Evolutionary conservation across 2,329 filamentous ascomycete species (phyloP).

Genomic region (Helotiales sp.): DNA sequence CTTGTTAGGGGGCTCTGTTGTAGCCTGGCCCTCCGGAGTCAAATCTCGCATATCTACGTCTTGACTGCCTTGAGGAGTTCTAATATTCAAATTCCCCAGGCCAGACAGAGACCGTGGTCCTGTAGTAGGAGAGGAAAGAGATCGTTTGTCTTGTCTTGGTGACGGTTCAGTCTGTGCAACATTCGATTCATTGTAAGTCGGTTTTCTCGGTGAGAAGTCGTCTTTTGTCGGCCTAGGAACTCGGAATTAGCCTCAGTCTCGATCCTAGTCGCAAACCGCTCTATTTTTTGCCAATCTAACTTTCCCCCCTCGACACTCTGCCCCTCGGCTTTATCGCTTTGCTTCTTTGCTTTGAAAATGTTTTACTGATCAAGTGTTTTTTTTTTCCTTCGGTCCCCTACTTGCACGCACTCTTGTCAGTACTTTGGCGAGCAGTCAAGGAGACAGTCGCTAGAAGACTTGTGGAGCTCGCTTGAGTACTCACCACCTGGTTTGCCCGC

Average conservation of each 20-base stretch:
- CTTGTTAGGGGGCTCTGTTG: slow-evolving; percentile 34
- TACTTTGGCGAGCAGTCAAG: no score
- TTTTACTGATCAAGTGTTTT: no score
- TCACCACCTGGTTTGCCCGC: no score
- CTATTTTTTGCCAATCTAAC: no score
- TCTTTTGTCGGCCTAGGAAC: slow-evolving; percentile 28
- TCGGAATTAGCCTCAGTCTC: slow-evolving; percentile 25
- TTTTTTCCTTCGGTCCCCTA: no score
- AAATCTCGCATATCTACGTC: slow-evolving; percentile 34
- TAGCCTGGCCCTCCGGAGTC: slow-evolving; percentile 25
- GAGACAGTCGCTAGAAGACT: no score
- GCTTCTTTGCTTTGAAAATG: no score
- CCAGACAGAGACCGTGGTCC: slow-evolving; percentile 28
- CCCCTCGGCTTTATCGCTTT: no score
- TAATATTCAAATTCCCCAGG: slow-evolving; percentile 33
- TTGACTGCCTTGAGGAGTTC: slow-evolving; percentile 19
- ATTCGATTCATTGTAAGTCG: slow-evolving; percentile 25
- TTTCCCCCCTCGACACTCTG: no score
- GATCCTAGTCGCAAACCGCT: no score
- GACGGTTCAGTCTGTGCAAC: slow-evolving; percentile 22
- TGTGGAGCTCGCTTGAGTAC: no score
- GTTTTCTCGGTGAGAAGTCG: slow-evolving; percentile 22
- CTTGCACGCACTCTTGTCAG: no score
- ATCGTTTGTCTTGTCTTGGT: slow-evolving; percentile 2
- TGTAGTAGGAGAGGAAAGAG: not conserved